Evolutionary conservation across 495 filamentous ascomycete species (phyloP).

Genomic region (Annulohypoxylon maeteangense): DNA sequence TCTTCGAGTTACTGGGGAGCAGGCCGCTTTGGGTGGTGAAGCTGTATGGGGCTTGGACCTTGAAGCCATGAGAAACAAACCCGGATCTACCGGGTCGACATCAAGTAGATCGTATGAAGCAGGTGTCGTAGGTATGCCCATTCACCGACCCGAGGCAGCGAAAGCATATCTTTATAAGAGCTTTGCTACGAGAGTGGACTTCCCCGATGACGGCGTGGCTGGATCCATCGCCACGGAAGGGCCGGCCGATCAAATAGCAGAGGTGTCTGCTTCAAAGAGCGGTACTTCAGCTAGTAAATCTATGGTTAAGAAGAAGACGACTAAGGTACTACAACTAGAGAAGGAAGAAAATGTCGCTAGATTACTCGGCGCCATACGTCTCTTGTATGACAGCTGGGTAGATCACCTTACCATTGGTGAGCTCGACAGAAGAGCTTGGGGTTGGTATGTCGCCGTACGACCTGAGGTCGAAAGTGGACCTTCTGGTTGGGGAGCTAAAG

Average conservation of each 20-base stretch:
- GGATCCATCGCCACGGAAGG: neutral
- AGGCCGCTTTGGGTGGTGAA: conserved; percentile 56
- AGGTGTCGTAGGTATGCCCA: conserved; percentile 64
- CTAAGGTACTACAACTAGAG: conserved; percentile 59
- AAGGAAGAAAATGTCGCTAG: conserved; percentile 73
- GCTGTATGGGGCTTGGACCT: conserved; percentile 84
- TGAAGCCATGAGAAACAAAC: conserved; percentile 65
- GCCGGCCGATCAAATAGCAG: neutral
- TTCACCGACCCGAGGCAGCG: conserved; percentile 73
- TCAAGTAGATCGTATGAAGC: conserved; percentile 47
- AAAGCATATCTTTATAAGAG: conserved; percentile 68
- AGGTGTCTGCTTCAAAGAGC: conserved; percentile 1
- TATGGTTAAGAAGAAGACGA: conserved; percentile 53
- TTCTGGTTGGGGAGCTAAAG: conserved; percentile 85
- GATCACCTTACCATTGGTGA: conserved; percentile 65
- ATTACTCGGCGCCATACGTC: conserved; percentile 72
- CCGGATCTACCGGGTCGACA: conserved; percentile 36
- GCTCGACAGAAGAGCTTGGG: conserved; percentile 78
- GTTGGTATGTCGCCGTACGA: conserved; percentile 79
- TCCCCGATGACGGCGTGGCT: neutral
- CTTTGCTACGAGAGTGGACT: conserved; percentile 57
- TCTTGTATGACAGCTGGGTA: conserved; percentile 77
- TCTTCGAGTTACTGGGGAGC: conserved; percentile 53
- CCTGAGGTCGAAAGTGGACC: conserved; percentile 77
- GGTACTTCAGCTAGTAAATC: conserved; percentile 21